Evolutionary conservation across 2,329 filamentous ascomycete species (phyloP).

Genomic region (Penicillium nordicum): DNA sequence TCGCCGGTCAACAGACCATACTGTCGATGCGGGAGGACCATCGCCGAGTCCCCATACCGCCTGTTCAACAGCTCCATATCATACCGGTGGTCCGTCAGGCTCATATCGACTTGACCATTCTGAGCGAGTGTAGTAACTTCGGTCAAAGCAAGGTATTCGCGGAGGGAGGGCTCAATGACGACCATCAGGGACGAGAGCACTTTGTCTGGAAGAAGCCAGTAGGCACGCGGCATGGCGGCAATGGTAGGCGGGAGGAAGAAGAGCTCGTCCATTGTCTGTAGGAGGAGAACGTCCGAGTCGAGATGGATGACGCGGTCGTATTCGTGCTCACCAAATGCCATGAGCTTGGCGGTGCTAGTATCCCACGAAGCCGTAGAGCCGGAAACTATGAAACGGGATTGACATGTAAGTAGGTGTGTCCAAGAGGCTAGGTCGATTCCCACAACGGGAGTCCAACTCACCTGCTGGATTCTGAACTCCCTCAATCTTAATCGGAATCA

Average conservation of each 20-base stretch:
- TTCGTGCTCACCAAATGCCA: constrained; percentile 64
- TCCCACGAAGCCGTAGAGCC: constrained; percentile 54
- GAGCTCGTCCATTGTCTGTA: constrained; percentile 65
- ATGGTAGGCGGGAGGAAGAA: constrained; percentile 62
- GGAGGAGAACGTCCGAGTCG: constrained; percentile 63
- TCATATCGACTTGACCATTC: constrained; percentile 27
- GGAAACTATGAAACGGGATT: not conserved
- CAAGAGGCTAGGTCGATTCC: not conserved
- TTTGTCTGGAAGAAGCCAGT: constrained; percentile 60
- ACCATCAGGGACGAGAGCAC: constrained; percentile 61
- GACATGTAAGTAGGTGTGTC: constrained; percentile 1
- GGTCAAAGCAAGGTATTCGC: constrained; percentile 43
- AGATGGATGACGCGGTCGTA: constrained; percentile 58
- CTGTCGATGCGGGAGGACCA: constrained; percentile 62
- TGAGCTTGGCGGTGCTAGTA: constrained; percentile 63
- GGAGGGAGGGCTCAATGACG: constrained; percentile 57
- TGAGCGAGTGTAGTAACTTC: constrained; percentile 25
- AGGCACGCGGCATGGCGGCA: constrained; percentile 67
- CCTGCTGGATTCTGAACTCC: constrained; percentile 25
- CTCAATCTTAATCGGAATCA: constrained; percentile 47
- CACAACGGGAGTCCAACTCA: constrained; percentile 12
- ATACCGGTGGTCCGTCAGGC: constrained; percentile 36
- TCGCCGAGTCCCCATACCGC: constrained; percentile 56
- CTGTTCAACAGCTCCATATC: constrained; percentile 68
- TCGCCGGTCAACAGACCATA: constrained; percentile 62